Conservation (phyloP, 1,284 basidiomycete genomes). For the Vanrija sp. region DNA sequence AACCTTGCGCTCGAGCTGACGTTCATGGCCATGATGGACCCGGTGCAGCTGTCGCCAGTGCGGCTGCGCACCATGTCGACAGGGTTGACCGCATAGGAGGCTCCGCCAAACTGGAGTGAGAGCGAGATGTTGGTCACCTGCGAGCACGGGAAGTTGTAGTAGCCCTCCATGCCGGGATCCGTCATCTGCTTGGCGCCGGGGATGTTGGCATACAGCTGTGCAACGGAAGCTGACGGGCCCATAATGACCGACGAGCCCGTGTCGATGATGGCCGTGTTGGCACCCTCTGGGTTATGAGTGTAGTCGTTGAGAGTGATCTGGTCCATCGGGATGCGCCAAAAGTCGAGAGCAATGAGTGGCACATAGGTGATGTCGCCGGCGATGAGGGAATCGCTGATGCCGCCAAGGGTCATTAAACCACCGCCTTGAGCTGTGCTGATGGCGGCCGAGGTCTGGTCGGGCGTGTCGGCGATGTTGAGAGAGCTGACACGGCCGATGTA, state of each 20-base stretch:
- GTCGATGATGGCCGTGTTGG: conserved; percentile 47
- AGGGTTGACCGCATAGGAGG: conserved; percentile 1
- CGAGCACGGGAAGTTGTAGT: conserved; percentile 67
- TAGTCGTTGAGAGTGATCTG: conserved; percentile 49
- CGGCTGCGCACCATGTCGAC: conserved; percentile 1
- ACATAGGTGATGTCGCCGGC: conserved; percentile 74
- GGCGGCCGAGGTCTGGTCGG: too few relatives aligned
- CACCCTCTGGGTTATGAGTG: conserved; percentile 33
- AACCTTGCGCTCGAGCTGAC: conserved; percentile 5
- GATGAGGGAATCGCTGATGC: conserved; percentile 51
- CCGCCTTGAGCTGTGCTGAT: background rate
- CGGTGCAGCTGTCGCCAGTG: background rate
- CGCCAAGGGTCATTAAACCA: background rate
- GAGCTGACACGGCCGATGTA: conserved; percentile 74
- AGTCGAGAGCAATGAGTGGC: conserved; percentile 53
- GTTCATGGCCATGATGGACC: too few relatives aligned
- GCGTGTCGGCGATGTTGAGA: conserved; percentile 3
- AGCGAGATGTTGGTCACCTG: background rate
- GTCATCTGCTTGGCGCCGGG: conserved; percentile 61
- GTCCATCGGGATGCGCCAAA: conserved; percentile 45
- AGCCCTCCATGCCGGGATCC: conserved; percentile 63
- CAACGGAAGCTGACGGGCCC: conserved; percentile 63
- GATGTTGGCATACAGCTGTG: conserved; percentile 69
- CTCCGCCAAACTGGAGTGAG: conserved; percentile 3
- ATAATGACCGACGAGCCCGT: conserved; percentile 88